Conservation (phyloP, 2,329 filamentous ascomycete species). For the Xylariaceae sp. region DNA sequence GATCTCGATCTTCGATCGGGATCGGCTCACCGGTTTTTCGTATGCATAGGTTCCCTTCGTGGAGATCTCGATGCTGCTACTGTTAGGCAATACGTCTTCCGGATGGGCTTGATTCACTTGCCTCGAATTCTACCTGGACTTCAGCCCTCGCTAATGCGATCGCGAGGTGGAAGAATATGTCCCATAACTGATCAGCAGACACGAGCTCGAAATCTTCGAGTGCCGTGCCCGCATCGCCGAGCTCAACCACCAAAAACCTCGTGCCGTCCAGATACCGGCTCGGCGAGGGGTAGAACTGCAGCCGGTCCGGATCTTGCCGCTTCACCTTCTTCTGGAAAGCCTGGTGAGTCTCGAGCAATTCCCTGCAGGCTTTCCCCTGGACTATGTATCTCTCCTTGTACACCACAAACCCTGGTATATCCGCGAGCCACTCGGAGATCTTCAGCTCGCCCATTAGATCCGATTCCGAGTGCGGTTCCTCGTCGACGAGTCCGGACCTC, state of each 20-base stretch:
- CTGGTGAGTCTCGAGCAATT: conserved; percentile 63
- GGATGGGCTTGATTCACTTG: conserved; percentile 34
- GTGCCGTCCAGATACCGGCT: conserved; percentile 61
- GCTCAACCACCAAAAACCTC: conserved; percentile 62
- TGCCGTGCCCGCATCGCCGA: conserved; percentile 64
- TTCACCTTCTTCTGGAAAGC: conserved; percentile 57
- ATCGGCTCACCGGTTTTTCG: conserved; percentile 44
- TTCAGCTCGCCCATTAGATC: conserved; percentile 62
- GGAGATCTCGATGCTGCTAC: conserved; percentile 63
- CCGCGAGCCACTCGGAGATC: conserved; percentile 66
- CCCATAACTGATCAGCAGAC: conserved; percentile 59
- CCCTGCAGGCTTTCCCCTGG: conserved; percentile 55
- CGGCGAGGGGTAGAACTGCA: conserved; percentile 66
- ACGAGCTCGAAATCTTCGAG: conserved; percentile 60
- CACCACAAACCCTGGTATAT: conserved; percentile 66
- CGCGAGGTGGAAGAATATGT: conserved; percentile 63
- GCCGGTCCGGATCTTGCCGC: conserved; percentile 56
- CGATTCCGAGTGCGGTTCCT: conserved; percentile 57
- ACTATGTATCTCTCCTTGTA: conserved; percentile 68
- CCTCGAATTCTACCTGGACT: conserved; percentile 61
- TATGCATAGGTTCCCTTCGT: conserved; percentile 67
- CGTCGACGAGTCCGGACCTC: conserved; percentile 57
- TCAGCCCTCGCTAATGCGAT: conserved; percentile 64
- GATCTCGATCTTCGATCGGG: conserved; percentile 35
- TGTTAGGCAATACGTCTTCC: conserved; percentile 9